Base-by-base conservation (phyloP, 208 protist species). In the Leishmania lainsoni region DNA sequence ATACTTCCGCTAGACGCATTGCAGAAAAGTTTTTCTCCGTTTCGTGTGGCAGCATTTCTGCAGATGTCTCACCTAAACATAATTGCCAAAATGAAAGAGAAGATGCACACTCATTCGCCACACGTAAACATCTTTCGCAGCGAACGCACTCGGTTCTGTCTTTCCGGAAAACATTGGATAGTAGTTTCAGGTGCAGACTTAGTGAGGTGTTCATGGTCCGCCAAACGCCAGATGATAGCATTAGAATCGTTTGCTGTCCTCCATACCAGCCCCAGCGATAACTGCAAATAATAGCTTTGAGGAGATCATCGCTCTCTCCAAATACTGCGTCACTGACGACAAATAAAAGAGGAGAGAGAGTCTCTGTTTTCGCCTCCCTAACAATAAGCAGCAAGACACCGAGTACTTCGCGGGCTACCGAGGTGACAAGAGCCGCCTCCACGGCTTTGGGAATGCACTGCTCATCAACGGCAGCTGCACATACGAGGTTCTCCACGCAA, bases 201-300 rank as follows among this genome's bases (percentile, higher is more conserved):
- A 77, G 56, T 9, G 52, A 56, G 29, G 74, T 77, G 56, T 68
- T 29, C 16, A 68, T 17, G 17, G 56, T 56, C 26, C 45, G 76
- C 76, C 76, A 79, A 45, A 45, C 54, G 1, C 48, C 51, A n/a
- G 29, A 52, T 20, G 20, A 32, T 3, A 79, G n/a, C 35, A 79
- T 45, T 39, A 22, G 29, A 5, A 56, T 52, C 14, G 76, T 79
- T 35, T 45, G 22, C 22, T 45, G 45, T 29, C 45, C 59, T 14
- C 3, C 76, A 56, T 71, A 79, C 76, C 76, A 79, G 22, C 76
- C 76, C 61, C 76, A 70, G 29, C 45, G 59, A 56, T 79, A 79
- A 17, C 48, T 22, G 17, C 61, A 20, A 39, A 79, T 69, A 35
- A 79, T 69, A 6, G 16, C 26, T 26, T 79, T 51, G 16, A 79